Conservation (phyloP, 805 yeast genomes). For the Pichia deserticola region DNA sequence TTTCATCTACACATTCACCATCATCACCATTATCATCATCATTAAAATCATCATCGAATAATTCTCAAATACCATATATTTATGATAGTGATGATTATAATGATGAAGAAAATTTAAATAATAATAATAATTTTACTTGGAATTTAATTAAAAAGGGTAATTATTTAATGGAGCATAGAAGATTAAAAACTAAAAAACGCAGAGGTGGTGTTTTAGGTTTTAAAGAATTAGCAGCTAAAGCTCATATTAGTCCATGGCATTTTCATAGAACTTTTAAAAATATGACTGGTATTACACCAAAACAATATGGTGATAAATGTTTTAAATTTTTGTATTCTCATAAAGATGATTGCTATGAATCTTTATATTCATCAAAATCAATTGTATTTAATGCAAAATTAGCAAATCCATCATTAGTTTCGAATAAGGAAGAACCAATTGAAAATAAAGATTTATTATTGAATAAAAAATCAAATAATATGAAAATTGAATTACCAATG, state of each 20-base stretch:
- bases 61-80: not conserved
- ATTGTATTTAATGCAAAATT: slow-evolving; percentile 27
- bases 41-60: too few relatives aligned
- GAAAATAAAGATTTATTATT: not conserved
- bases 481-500: too few relatives aligned
- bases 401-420: slow-evolving; percentile 26
- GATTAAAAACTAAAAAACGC: slow-evolving; percentile 42
- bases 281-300: slow-evolving; percentile 81
- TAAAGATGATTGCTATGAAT: slow-evolving; percentile 12
- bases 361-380: slow-evolving; percentile 12
- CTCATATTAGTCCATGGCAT: slow-evolving; percentile 85
- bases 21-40: too few relatives aligned
- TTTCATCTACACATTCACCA: too few relatives aligned
- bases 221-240: slow-evolving; percentile 79
- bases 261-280: slow-evolving; percentile 85
- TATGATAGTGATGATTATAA: not conserved
- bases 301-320: slow-evolving; percentile 82
- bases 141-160: slow-evolving; percentile 1
- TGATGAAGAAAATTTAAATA: not conserved
- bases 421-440: not conserved
- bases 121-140: too few relatives aligned
- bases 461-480: too few relatives aligned
- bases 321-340: slow-evolving; percentile 46
- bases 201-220: slow-evolving; percentile 78
- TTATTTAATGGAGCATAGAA: slow-evolving; percentile 8